A percentile compares a stretch with the other conserved stretches of the same genome.
Conservation (phyloP, 2,329 filamentous ascomycete species). For the Mollisia scopiformis region DNA sequence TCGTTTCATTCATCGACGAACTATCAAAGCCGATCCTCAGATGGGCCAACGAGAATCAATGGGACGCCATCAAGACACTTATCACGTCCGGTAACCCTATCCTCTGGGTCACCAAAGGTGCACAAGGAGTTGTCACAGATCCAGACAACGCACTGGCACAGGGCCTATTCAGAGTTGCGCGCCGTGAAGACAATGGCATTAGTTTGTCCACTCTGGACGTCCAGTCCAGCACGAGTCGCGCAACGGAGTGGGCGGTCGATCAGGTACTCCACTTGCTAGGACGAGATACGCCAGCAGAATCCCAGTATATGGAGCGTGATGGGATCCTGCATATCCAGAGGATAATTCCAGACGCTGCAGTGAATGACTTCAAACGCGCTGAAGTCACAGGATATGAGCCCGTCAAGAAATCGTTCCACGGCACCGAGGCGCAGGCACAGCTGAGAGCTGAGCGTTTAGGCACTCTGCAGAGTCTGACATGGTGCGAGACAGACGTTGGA, state of each 20-base stretch:
- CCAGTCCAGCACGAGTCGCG: background rate
- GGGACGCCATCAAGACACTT: slow-evolving; percentile 16
- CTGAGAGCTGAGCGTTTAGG: slow-evolving; percentile 15
- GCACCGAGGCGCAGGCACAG: background rate
- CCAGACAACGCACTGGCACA: slow-evolving; percentile 37
- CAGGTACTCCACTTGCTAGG: slow-evolving; percentile 4
- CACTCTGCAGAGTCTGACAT: slow-evolving; percentile 14
- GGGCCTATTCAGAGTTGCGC: slow-evolving; percentile 38
- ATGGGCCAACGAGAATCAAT: slow-evolving; percentile 3
- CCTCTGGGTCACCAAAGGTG: slow-evolving; percentile 40
- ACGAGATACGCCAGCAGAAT: slow-evolving; percentile 19
- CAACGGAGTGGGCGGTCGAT: slow-evolving; percentile 1
- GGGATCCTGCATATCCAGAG: slow-evolving; percentile 32
- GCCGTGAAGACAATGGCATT: slow-evolving; percentile 18
- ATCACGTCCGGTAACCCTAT: slow-evolving; percentile 21
- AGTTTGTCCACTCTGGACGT: slow-evolving; percentile 23
- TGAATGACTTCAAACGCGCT: background rate
- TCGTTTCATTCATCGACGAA: slow-evolving; percentile 22
- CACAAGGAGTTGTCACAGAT: slow-evolving; percentile 28
- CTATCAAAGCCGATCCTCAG: slow-evolving; percentile 12
- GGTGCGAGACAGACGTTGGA: slow-evolving; percentile 4
- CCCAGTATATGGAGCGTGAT: slow-evolving; percentile 35
- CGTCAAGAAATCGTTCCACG: slow-evolving; percentile 7
- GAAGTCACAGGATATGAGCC: background rate
- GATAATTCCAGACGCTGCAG: slow-evolving; percentile 30